These are phyloP conservation scores for Calocybe indica DNA, from an alignment of 768 basidiomycete species.

Conservation along the genomic window DNA sequence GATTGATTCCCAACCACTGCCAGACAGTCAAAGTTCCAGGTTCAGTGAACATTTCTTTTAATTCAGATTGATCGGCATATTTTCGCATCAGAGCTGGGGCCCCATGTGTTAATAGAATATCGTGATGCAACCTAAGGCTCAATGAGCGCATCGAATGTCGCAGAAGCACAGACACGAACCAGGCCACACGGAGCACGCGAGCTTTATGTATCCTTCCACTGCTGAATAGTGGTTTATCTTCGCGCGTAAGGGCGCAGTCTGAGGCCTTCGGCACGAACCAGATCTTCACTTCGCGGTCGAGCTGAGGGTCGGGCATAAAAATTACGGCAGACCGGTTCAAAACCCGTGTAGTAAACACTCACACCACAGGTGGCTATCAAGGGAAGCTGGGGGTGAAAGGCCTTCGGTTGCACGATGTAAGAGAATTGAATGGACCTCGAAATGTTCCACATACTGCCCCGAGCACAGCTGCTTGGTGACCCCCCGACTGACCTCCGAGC, in stretches of 20 bases:
- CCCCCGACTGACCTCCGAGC: slow-evolving; percentile 67
- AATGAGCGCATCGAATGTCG: slow-evolving; percentile 1
- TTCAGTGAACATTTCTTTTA: slow-evolving; percentile 24
- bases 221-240: slow-evolving; percentile 76
- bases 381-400: slow-evolving; percentile 61
- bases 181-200: slow-evolving; percentile 55
- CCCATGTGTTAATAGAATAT: slow-evolving; percentile 49
- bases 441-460: slow-evolving; percentile 42
- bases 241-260: slow-evolving; percentile 37
- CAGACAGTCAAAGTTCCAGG: slow-evolving; percentile 54
- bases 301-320: slow-evolving; percentile 26
- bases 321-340: neutral
- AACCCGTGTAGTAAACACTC: slow-evolving; percentile 14
- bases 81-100: slow-evolving; percentile 43
- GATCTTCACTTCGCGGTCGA: slow-evolving; percentile 72
- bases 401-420: slow-evolving; percentile 27
- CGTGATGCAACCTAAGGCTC: slow-evolving; percentile 44
- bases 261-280: slow-evolving; percentile 51
- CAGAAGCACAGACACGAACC: slow-evolving; percentile 28
- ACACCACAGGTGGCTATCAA: slow-evolving; percentile 78
- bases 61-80: slow-evolving; percentile 14
- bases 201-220: slow-evolving; percentile 61
- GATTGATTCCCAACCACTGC: slow-evolving; percentile 61
- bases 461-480: slow-evolving; percentile 65
- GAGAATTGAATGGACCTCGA: neutral